A percentile compares a stretch with the other conserved stretches of the same genome.
These are phyloP conservation scores for Luffa aegyptiaca DNA, from an alignment of 306 rosid species.

Conservation along the genomic window DNA sequence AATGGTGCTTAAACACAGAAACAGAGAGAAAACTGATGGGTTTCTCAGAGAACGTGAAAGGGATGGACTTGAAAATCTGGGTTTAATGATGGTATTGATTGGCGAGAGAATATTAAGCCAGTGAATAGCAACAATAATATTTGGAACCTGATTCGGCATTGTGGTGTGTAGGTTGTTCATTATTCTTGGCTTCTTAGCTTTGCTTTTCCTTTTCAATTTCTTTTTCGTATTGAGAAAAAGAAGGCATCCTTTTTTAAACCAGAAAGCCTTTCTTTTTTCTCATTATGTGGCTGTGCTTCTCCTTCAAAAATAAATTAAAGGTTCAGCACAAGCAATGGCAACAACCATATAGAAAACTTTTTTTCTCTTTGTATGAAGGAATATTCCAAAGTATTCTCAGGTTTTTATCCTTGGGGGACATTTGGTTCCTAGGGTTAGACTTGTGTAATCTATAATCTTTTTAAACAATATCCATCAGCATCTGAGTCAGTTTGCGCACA, in stretches of 20 bases:
- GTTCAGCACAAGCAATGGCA: not conserved
- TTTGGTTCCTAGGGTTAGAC: not conserved
- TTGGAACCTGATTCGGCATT: constrained; percentile 9
- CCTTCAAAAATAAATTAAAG: not conserved
- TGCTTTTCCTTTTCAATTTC: not conserved
- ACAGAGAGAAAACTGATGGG: not conserved
- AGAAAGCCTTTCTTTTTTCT: not conserved
- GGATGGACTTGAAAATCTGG: not conserved
- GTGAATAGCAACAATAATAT: not conserved
- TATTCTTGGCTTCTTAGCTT: not conserved
- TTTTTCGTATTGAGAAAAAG: not conserved
- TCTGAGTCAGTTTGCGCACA: too few relatives aligned
- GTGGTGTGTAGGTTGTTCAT: not conserved
- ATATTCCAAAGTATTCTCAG: not conserved
- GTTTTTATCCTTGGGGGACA: not conserved
- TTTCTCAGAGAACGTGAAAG: not conserved
- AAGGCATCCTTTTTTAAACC: constrained; percentile 4
- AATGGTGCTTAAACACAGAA: not conserved
- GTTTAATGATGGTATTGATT: not conserved
- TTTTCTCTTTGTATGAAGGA: not conserved
- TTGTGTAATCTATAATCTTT: not conserved
- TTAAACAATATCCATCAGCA: too few relatives aligned
- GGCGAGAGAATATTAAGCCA: not conserved
- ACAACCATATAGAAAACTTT: not conserved
- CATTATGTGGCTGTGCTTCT: not conserved